Conservation (phyloP, 2,329 filamentous ascomycete genomes). For the Colletotrichum euphorbiae region DNA sequence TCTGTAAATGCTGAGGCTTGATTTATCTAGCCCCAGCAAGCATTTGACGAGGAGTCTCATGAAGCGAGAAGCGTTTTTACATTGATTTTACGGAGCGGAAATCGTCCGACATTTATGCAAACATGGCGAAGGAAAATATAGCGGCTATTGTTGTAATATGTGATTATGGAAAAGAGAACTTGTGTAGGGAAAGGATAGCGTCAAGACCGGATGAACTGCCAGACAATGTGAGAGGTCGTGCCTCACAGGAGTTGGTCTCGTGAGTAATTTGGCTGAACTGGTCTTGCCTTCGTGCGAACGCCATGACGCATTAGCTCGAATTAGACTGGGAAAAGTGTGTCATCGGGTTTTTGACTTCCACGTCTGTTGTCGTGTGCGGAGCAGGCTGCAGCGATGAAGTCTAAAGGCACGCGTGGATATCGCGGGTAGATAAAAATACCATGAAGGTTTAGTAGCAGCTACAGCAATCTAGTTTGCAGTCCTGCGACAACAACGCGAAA, state of each 20-base stretch:
- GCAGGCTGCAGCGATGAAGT: neutral
- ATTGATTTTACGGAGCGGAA: neutral
- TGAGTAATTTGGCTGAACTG: constrained; percentile 15
- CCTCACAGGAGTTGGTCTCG: constrained; percentile 16
- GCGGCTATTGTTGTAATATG: constrained; percentile 4
- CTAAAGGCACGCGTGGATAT: too few relatives aligned
- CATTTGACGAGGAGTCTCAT: constrained; percentile 22
- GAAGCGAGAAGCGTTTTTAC: constrained; percentile 25
- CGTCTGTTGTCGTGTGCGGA: neutral
- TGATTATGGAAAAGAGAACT: too few relatives aligned
- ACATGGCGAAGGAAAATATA: constrained; percentile 4
- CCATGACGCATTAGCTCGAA: constrained; percentile 12
- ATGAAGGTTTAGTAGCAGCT: too few relatives aligned
- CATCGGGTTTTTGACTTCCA: neutral
- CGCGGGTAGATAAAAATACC: too few relatives aligned
- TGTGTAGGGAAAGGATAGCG: too few relatives aligned
- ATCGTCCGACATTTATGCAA: constrained; percentile 5
- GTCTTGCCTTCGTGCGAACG: constrained; percentile 16
- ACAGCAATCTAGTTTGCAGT: too few relatives aligned
- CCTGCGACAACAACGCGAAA: too few relatives aligned
- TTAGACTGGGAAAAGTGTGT: neutral
- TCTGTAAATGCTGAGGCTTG: neutral
- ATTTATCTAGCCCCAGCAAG: neutral
- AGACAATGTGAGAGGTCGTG: neutral
- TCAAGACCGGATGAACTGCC: neutral